These are phyloP conservation scores for Yamadazyma tumulicola DNA, from an alignment of 805 yeast species.

Conservation along the genomic window DNA sequence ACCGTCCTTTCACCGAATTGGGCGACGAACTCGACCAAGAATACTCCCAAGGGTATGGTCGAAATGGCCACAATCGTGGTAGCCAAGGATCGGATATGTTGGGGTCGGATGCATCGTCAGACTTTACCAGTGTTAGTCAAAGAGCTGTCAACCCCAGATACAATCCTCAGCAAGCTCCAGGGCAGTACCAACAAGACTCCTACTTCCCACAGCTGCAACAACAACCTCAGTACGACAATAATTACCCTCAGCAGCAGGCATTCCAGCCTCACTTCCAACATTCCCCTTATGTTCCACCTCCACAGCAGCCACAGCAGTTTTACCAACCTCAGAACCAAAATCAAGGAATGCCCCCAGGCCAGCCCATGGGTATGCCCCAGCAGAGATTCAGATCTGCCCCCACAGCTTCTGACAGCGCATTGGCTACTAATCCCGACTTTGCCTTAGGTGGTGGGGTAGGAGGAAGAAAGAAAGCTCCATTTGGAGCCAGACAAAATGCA, in stretches of 20 bases:
- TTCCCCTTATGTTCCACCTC: slow-evolving; percentile 16
- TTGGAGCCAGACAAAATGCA: slow-evolving; percentile 4
- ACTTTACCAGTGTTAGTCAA: slow-evolving; percentile 77
- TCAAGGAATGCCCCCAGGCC: neutral
- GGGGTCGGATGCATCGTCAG: slow-evolving; percentile 50
- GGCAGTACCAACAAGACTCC: slow-evolving; percentile 14
- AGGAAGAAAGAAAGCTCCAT: slow-evolving; percentile 10
- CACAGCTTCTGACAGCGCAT: slow-evolving; percentile 36
- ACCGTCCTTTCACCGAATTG: slow-evolving; percentile 42
- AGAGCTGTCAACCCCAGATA: slow-evolving; percentile 66
- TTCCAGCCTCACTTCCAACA: slow-evolving; percentile 13
- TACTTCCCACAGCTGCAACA: slow-evolving; percentile 17
- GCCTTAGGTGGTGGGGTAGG: slow-evolving; percentile 21
- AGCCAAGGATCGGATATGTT: slow-evolving; percentile 10
- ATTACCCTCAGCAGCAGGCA: slow-evolving; percentile 26
- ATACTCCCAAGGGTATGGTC: slow-evolving; percentile 8
- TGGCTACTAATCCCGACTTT: slow-evolving; percentile 40
- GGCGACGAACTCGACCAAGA: slow-evolving; percentile 22
- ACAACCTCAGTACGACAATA: slow-evolving; percentile 12
- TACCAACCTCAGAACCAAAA: slow-evolving; percentile 9
- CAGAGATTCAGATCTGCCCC: slow-evolving; percentile 19
- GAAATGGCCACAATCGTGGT: slow-evolving; percentile 6
- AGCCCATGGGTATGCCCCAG: neutral
- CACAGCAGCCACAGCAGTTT: slow-evolving; percentile 18
- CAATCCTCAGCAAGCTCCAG: slow-evolving; percentile 21